Evolutionary conservation across 2,329 filamentous ascomycete genomes (phyloP), one percentile per base, ranked within the genome.

Genomic region (Trichoderma atroviride): DNA sequence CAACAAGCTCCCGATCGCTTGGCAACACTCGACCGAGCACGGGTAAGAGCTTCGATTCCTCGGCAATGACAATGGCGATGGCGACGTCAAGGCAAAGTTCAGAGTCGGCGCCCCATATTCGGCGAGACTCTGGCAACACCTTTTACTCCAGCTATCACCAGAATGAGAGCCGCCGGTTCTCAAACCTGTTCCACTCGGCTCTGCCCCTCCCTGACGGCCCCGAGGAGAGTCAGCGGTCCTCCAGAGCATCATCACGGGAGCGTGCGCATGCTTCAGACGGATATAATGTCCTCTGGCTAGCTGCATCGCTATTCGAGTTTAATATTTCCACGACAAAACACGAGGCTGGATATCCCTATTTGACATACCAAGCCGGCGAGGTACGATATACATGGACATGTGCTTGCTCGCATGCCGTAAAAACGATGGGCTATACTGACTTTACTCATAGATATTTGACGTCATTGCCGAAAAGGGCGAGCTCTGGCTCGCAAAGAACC

Each of bases 401-500:
- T 50, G 19, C 19, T 43, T 19, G 9, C 43, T 22, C n/a, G 22
- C 7, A 37, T 33, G 1, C 3, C 31, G 19, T 16, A 6, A 24
- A 7, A 19, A 7, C 10, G 43, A 43, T 58, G 40, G 6, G 5
- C 13, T 29, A 43, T 59, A 37, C 63, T 66, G 16, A 57, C n/a
- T 22, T 52, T 40, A 9, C 55, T 33, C 29, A 11, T 72, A 91
- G 87, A 92, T 95, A 72, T 95, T 95, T 76, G 92, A 95, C 81
- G 91, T 99, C 65, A 93, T 99, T 77, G 96, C 91, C 35, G 94
- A 97, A 80, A 97, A 97, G 79, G 96, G 96, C 72, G 96, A 99
- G 83, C 86, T 98, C 60, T 99, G 96, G 96, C 88, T 99, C 69
- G 96, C 96, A 65, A 93, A 93, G 80, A 99, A 99, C 78, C 96